Evolutionary conservation across 2,329 filamentous ascomycete species (phyloP), one percentile per base, ranked within the genome.

Genomic region (Drechslerella dactyloides): DNA sequence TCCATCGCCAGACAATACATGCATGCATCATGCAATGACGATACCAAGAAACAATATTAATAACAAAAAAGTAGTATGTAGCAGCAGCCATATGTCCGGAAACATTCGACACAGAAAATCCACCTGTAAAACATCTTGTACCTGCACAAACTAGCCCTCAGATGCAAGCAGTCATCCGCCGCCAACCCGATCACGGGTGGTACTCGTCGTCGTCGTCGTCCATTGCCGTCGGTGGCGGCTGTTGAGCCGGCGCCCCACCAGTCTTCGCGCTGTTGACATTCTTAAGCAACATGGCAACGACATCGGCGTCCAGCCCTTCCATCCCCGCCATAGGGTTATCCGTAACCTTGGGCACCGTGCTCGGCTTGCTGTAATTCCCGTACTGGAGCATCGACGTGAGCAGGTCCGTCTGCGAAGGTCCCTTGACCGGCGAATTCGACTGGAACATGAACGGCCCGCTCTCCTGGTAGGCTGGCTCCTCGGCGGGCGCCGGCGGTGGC

Each of bases 401-500:
- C 62, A 56, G 63, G 73, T 68, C 74, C 33, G n/a, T 79, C 78
- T 19, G 77, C 76, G 35, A 77, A 64, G 63, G 76, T 61, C 55
- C 74, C 73, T 56, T 73, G 72, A 58, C 69, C 46, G 69, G 74
- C 33, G 69, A 73, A 24, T 83, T 79, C 75, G 80, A 78, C 78
- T 82, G 75, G 77, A 81, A 76, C 77, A 62, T 68, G 33, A 73
- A 73, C n/a, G 69, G 69, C 1, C 78, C 74, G 79, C 80, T 75
- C 77, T 75, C 74, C 77, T 79, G 68, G 77, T 77, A 74, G 77
- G 77, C 19, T 73, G 79, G 73, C 75, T 80, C 76, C 76, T 78
- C 78, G 77, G 76, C 75, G 19, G 37, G 48, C 75, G 86, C 85
- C 1, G 87, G 82, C 0, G 90, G 90, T n/a, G 92, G 93, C 0